Percentiles rank a stretch among this genome's conserved stretches.
Conservation (phyloP, 805 yeast genomes). For the Sugiyamaella floridensis region DNA sequence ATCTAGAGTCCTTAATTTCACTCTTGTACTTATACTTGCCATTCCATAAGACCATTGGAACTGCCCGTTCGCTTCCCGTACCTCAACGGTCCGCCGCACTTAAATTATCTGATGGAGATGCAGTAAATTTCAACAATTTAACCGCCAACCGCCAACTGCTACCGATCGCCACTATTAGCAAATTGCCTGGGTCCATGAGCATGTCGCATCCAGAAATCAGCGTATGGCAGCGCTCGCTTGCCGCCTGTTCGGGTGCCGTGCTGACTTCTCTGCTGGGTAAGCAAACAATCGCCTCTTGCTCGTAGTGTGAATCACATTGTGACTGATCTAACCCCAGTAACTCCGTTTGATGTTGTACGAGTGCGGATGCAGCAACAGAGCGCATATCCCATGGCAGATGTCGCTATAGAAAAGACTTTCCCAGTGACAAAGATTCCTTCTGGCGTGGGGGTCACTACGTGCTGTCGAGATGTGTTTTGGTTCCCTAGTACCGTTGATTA, state of each 20-base stretch:
- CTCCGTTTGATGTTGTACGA: slow-evolving; percentile 39
- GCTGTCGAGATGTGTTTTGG: slow-evolving; percentile 36
- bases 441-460: slow-evolving; percentile 33
- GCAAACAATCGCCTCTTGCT: slow-evolving; percentile 6
- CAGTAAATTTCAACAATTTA: not conserved
- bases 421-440: slow-evolving; percentile 22
- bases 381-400: slow-evolving; percentile 15
- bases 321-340: slow-evolving; percentile 20
- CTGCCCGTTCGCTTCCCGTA: too few relatives aligned
- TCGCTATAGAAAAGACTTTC: slow-evolving; percentile 1
- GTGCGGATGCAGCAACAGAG: slow-evolving; percentile 38
- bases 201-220: slow-evolving; percentile 12
- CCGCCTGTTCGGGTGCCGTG: slow-evolving; percentile 39
- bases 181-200: not conserved
- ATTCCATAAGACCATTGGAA: too few relatives aligned
- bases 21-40: too few relatives aligned
- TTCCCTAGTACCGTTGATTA: slow-evolving; percentile 32
- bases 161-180: not conserved
- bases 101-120: not conserved
- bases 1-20: too few relatives aligned
- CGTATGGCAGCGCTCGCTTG: slow-evolving; percentile 28
- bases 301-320: not conserved
- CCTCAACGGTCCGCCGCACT: too few relatives aligned
- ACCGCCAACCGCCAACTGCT: not conserved
- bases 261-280: slow-evolving; percentile 33